Conservation (phyloP, 768 basidiomycete species). For the Amanita phalloides region DNA sequence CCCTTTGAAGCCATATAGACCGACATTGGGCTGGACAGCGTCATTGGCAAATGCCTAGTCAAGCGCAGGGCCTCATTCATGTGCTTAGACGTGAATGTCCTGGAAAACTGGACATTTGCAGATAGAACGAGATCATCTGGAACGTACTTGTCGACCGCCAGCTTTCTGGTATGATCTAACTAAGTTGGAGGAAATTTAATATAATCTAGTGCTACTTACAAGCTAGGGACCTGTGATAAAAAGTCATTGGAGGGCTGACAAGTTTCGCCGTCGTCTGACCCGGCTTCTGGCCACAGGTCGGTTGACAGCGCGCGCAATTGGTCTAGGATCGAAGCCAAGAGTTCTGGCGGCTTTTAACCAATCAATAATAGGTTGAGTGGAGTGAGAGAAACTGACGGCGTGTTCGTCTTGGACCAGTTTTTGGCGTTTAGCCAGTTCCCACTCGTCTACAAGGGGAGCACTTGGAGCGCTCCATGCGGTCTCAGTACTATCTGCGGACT, state of each 20-base stretch:
- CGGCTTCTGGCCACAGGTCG: conserved; percentile 39
- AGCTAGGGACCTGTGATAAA: conserved; percentile 37
- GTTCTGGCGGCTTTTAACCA: conserved; percentile 48
- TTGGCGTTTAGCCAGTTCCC: conserved; percentile 50
- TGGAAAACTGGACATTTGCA: conserved; percentile 35
- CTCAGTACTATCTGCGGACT: conserved; percentile 28
- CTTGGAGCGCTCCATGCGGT: conserved; percentile 34
- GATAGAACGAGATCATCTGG: conserved; percentile 44
- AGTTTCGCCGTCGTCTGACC: conserved; percentile 1
- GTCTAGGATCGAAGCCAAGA: conserved; percentile 44
- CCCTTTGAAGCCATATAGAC: conserved; percentile 62
- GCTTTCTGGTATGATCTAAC: conserved; percentile 20
- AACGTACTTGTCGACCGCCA: conserved; percentile 30
- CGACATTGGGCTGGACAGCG: conserved; percentile 57
- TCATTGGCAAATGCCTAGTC: conserved; percentile 46
- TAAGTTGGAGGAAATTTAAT: not conserved
- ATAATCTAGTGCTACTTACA: conserved; percentile 36
- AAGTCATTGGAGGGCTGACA: conserved; percentile 8
- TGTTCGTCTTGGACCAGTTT: conserved; percentile 50
- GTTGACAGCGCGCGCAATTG: conserved; percentile 41
- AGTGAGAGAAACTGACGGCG: conserved; percentile 40
- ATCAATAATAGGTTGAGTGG: conserved; percentile 9
- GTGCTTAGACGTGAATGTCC: conserved; percentile 47
- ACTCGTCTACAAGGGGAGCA: conserved; percentile 42
- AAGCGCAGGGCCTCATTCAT: conserved; percentile 51